Evolutionary conservation across 768 basidiomycete species (phyloP), one percentile per base, ranked within the genome.

Genomic region (Kwoniella newhampshirensis): DNA sequence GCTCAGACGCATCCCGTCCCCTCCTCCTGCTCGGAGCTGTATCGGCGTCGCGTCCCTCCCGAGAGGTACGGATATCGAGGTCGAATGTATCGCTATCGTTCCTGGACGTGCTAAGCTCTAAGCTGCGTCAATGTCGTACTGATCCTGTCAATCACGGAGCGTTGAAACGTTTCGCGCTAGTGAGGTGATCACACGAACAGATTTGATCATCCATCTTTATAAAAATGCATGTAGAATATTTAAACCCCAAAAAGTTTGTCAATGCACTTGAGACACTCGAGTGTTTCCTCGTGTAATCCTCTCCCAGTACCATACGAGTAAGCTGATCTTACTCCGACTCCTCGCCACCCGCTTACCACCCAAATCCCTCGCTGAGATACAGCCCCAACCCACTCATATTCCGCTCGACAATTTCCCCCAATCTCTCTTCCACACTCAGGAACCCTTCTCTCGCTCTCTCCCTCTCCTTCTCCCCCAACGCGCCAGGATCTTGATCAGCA

Each of bases 401-500:
- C 36, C 20, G 51, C 55, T 61, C 59, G 12, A 70, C 49, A 18
- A 91, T 83, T 28, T 80, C 81, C 60, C 86, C 83, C 77, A 91
- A 64, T 64, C 86, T 78, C 56, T 78, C 80, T 60, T 85, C 74
- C n/a, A 80, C 80, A 11, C 82, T 80, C 25, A 82, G 77, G 66
- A 91, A 93, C 11, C 87, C 88, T 65, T 81, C 84, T 62, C 85
- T 80, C 13, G 89, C 90, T 57, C 82, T 62, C 40, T 60, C 61
- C 37, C 32, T 57, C 18, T 51, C 53, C 35, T 40, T 48, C 30
- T 42, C 30, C 2, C 30, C 43, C 25, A 51, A 21, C 17, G 15
- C 54, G 2, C 32, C 50, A 28, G 41, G 51, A 28, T 66, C 50
- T 9, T 46, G 45, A 2, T 45, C 32, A 4, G 30, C 46, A 15